These are phyloP conservation scores for Nyssa sinensis DNA, from an alignment of 148 eudicot genomes.

Conservation along the genomic window DNA sequence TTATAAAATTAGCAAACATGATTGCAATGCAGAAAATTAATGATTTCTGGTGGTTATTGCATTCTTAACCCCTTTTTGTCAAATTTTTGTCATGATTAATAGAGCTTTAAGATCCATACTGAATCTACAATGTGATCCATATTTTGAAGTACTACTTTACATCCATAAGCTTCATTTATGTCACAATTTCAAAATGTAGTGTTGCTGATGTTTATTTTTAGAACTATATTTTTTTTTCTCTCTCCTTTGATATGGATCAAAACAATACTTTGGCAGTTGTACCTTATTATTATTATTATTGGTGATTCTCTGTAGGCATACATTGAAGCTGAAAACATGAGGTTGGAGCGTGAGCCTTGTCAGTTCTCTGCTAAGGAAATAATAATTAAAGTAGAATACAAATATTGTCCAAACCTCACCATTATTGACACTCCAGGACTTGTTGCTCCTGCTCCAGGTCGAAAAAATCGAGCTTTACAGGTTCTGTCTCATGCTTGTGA, in stretches of 20 bases:
- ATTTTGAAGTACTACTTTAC: not conserved
- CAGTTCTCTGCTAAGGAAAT: constrained; percentile 95
- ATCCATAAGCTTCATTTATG: not conserved
- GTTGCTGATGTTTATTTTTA: not conserved
- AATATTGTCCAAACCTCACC: constrained; percentile 93
- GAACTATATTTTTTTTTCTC: not conserved
- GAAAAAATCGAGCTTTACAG: constrained; percentile 78
- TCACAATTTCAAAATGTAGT: not conserved
- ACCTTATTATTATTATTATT: constrained; percentile 1
- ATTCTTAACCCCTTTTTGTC: not conserved
- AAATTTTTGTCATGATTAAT: not conserved
- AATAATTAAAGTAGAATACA: constrained; percentile 79
- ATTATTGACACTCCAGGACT: constrained; percentile 98
- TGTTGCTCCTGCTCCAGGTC: constrained; percentile 93
- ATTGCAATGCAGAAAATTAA: too few relatives aligned
- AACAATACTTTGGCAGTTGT: not conserved
- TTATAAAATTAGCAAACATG: too few relatives aligned
- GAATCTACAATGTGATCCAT: not conserved
- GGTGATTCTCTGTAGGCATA: constrained; percentile 51
- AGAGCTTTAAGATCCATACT: not conserved
- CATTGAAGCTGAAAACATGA: constrained; percentile 97
- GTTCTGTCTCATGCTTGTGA: constrained; percentile 28
- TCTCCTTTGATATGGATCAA: not conserved
- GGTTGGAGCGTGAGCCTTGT: constrained; percentile 79
- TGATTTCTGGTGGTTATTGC: too few relatives aligned